Evolutionary conservation across 495 filamentous ascomycete species (phyloP).

Genomic region (Daldinia concentrica): DNA sequence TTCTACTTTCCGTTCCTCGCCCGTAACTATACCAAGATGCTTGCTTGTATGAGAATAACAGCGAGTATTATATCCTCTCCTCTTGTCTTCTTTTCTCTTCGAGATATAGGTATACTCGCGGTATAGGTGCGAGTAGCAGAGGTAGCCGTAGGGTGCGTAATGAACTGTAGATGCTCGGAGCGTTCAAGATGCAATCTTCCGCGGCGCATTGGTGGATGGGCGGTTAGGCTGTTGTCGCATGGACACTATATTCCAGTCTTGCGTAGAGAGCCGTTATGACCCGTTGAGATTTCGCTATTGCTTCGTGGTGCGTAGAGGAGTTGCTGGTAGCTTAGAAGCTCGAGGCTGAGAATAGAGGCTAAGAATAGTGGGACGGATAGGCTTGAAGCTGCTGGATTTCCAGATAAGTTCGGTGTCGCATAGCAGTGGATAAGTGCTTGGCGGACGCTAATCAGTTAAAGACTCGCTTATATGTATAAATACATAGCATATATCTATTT

Average conservation of each 20-base stretch:
- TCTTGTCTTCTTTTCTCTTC: not conserved
- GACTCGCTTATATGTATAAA: not conserved
- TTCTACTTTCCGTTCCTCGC: not conserved
- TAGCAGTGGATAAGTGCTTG: too few relatives aligned
- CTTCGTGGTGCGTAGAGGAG: not conserved
- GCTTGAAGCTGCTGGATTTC: constrained; percentile 11
- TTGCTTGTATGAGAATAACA: too few relatives aligned
- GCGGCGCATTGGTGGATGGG: constrained; percentile 11
- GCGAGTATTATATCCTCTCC: not conserved
- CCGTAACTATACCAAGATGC: too few relatives aligned
- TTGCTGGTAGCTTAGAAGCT: constrained; percentile 1
- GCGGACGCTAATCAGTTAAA: not conserved
- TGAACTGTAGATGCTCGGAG: not conserved
- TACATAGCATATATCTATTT: not conserved
- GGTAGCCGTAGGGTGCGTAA: too few relatives aligned
- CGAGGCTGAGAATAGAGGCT: constrained; percentile 26
- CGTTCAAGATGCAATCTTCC: constrained; percentile 1
- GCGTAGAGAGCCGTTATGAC: not conserved
- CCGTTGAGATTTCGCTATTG: not conserved
- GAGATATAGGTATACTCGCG: too few relatives aligned
- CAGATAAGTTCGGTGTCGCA: too few relatives aligned
- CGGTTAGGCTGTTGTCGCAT: not conserved
- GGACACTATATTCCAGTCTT: not conserved
- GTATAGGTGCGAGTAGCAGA: not conserved
- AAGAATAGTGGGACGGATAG: constrained; percentile 30